Evolutionary conservation across 805 yeast genomes (phyloP).

Genomic region (Candida ortonii): DNA sequence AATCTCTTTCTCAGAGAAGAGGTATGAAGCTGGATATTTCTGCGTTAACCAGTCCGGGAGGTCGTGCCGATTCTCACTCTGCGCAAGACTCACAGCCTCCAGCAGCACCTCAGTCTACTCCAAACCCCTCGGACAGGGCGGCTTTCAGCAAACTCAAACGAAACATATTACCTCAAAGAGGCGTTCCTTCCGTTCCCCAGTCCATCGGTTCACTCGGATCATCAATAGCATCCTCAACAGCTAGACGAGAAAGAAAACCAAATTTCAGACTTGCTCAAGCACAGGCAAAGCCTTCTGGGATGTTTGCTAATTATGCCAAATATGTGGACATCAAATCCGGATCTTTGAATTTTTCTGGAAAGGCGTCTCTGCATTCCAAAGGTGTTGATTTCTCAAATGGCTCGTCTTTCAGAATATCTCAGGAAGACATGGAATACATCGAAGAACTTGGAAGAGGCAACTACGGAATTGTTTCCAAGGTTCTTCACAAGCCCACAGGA

Average conservation of each 20-base stretch:
- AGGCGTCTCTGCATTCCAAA: conserved; percentile 84
- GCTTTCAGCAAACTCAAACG: conserved; percentile 22
- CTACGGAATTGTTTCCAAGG: conserved; percentile 94
- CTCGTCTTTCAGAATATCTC: conserved; percentile 76
- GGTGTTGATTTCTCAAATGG: conserved; percentile 93
- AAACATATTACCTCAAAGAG: conserved; percentile 26
- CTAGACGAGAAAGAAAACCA: conserved; percentile 10
- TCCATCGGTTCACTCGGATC: conserved; percentile 18
- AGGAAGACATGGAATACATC: conserved; percentile 77
- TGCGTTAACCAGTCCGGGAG: conserved; percentile 12
- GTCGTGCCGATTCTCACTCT: too few species aligned
- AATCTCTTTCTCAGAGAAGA: conserved; percentile 51
- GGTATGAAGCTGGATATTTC: conserved; percentile 49
- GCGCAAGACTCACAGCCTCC: neutral
- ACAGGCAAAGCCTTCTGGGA: conserved; percentile 45
- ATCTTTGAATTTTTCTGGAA: conserved; percentile 86
- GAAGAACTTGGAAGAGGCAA: conserved; percentile 95
- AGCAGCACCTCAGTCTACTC: conserved; percentile 24
- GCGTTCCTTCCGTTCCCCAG: conserved; percentile 24
- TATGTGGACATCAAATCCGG: conserved; percentile 93
- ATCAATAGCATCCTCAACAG: conserved; percentile 4
- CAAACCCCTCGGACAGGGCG: conserved; percentile 16
- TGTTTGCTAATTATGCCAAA: conserved; percentile 81
- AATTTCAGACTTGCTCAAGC: conserved; percentile 25
- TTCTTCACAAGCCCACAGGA: conserved; percentile 87